Base-by-base conservation (phyloP, 2,329 filamentous ascomycete genomes). In the Clonostachys rosea region DNA sequence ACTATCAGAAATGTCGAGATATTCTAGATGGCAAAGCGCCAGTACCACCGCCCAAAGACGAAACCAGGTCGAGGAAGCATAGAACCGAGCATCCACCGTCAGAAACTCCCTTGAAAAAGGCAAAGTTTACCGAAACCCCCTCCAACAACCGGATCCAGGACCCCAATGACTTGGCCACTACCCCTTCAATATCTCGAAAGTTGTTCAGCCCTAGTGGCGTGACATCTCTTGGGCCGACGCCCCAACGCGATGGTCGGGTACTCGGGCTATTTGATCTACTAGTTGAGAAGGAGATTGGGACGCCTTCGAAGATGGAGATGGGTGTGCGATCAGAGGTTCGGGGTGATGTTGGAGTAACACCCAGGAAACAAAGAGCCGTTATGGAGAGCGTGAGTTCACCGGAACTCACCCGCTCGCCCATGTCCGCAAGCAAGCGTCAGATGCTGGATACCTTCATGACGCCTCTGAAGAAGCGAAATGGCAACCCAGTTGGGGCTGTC, bases 191-290 rank as follows among this genome's bases (percentile, higher is more conserved):
- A 40, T 71, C 75, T 36, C 72, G 81, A 33, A 81, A 75, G 49
- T 69, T 85, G 6, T 86, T 85, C 58, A 82, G 79, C 48, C 79
- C 82, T 2, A 66, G 66, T 1, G 71, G 75, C 11, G 79, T 80
- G 3, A 82, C 79, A 6, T 78, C 75, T 1, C 78, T 94, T 50
- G 87, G 87, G 3, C 89, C 89, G 2, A 94, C 89, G 12, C 89
- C 89, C 4, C 89, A 92, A 58, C 82, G 83, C 51, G 86, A 92
- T 61, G 89, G 89, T 30, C 80, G 81, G 17, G 84, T 91, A 1
- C 73, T 94, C 3, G 87, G 89, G 5, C 68, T 94, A 16, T 94
- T 94, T 60, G 89, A 92, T 59, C 67, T 87, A 11, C 68, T 90
- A 8, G 68, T 72, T 24, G 73, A 78, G 48, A 69, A 71, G 40